Evolutionary conservation across 202 grass and related monocot genomes (phyloP).

Genomic region (Zizania palustris): DNA sequence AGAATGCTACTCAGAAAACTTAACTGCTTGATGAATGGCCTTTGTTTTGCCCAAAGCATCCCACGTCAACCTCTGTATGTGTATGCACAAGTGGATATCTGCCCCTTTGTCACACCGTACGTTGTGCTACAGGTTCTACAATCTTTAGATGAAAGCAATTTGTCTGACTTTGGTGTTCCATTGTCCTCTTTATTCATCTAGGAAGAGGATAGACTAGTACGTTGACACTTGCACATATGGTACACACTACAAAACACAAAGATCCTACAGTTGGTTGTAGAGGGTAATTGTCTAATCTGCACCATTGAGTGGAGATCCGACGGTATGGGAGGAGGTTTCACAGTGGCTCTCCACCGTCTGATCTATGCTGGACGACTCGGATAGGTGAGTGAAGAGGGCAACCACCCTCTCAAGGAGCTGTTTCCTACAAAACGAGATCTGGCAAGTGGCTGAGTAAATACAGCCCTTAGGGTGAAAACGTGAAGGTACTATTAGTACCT

Average conservation of each 20-base stretch:
- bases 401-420: no score
- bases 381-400: no score
- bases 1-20: conserved; percentile 4
- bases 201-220: not conserved
- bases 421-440: no score
- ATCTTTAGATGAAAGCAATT: not conserved
- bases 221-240: not conserved
- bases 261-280: no score
- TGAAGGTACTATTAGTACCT: no score
- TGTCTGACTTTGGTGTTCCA: conserved; percentile 1
- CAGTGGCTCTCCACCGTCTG: no score
- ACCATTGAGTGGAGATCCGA: no score
- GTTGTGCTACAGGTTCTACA: not conserved
- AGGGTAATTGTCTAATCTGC: no score
- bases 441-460: no score
- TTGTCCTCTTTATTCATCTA: not conserved
- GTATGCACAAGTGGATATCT: not conserved
- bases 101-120: not conserved
- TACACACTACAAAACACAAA: not conserved
- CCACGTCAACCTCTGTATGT: not conserved
- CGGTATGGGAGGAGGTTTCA: no score
- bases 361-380: no score
- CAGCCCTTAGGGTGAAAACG: no score
- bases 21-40: not conserved
- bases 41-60: conserved; percentile 10